Evolutionary conservation across 257 asterid species (phyloP).

Genomic region (Nicotiana otophora): DNA sequence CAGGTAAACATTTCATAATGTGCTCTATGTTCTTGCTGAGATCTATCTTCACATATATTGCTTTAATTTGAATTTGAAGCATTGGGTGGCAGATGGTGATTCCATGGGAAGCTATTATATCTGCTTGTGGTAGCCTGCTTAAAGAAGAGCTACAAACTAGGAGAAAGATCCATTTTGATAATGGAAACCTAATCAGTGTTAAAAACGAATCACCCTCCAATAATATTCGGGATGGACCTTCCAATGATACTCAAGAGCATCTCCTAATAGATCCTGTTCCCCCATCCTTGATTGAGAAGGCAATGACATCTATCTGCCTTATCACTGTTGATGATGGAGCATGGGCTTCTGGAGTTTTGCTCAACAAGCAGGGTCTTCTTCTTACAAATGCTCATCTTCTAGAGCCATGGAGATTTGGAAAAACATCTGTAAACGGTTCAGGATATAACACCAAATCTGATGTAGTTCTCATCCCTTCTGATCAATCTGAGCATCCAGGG

Average conservation of each 20-base stretch:
- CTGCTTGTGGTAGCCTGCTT: conserved; percentile 61
- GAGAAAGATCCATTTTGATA: conserved; percentile 28
- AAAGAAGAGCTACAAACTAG: conserved; percentile 40
- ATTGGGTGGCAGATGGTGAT: conserved; percentile 79
- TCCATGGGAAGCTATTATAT: conserved; percentile 94
- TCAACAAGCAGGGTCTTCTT: conserved; percentile 78
- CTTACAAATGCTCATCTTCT: conserved; percentile 97
- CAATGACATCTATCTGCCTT: conserved; percentile 79
- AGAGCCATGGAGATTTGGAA: conserved; percentile 97
- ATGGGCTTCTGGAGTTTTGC: conserved; percentile 96
- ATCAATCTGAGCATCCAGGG: conserved; percentile 18
- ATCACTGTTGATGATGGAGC: conserved; percentile 83
- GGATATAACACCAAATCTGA: conserved; percentile 27
- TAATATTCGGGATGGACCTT: conserved; percentile 23
- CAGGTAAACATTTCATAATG: conserved; percentile 45
- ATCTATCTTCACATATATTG: conserved; percentile 5
- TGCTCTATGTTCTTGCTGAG: not conserved
- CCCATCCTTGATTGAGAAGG: conserved; percentile 67
- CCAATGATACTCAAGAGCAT: conserved; percentile 24
- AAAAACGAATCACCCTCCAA: conserved; percentile 22
- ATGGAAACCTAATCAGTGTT: conserved; percentile 29
- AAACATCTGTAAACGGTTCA: conserved; percentile 49
- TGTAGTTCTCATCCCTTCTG: conserved; percentile 25
- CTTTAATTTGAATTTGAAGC: conserved; percentile 4
- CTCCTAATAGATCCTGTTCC: conserved; percentile 25